These are phyloP conservation scores for Colletotrichum siamense DNA, from an alignment of 2,329 filamentous ascomycete genomes.

Conservation along the genomic window DNA sequence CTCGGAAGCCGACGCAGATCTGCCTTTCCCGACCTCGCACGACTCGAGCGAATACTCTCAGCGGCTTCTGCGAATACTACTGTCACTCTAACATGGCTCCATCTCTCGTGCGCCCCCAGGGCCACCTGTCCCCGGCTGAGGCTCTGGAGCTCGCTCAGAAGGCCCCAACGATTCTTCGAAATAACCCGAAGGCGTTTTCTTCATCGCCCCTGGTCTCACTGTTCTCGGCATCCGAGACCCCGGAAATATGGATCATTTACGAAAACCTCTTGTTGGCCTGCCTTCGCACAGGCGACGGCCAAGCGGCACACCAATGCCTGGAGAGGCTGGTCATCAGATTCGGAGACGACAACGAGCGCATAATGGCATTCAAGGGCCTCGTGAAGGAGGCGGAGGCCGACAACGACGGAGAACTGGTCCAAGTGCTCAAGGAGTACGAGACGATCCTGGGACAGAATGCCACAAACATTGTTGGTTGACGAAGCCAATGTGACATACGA, in stretches of 20 bases:
- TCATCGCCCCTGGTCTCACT: slow-evolving; percentile 59
- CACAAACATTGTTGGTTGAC: slow-evolving; percentile 74
- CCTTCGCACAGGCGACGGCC: slow-evolving; percentile 83
- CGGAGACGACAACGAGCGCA: slow-evolving; percentile 81
- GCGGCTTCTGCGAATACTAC: neutral
- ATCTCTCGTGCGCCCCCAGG: slow-evolving; percentile 62
- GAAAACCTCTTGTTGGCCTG: slow-evolving; percentile 88
- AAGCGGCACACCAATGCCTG: slow-evolving; percentile 76
- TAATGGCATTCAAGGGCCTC: slow-evolving; percentile 83
- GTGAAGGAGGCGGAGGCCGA: slow-evolving; percentile 83
- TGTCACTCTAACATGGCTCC: slow-evolving; percentile 46
- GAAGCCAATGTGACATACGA: neutral
- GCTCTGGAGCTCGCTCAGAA: slow-evolving; percentile 65
- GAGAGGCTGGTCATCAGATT: slow-evolving; percentile 81
- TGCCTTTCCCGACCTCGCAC: neutral
- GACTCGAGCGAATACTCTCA: neutral
- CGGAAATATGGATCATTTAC: slow-evolving; percentile 83
- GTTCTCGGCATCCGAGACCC: slow-evolving; percentile 67
- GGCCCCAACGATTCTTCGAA: slow-evolving; percentile 61
- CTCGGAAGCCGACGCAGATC: neutral
- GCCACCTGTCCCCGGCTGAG: slow-evolving; percentile 59
- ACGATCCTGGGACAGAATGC: slow-evolving; percentile 74
- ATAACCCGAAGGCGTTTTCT: slow-evolving; percentile 58
- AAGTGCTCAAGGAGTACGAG: slow-evolving; percentile 79
- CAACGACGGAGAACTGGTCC: slow-evolving; percentile 68